Evolutionary conservation across 306 rosid species (phyloP).

Genomic region (Macrotyloma uniflorum): DNA sequence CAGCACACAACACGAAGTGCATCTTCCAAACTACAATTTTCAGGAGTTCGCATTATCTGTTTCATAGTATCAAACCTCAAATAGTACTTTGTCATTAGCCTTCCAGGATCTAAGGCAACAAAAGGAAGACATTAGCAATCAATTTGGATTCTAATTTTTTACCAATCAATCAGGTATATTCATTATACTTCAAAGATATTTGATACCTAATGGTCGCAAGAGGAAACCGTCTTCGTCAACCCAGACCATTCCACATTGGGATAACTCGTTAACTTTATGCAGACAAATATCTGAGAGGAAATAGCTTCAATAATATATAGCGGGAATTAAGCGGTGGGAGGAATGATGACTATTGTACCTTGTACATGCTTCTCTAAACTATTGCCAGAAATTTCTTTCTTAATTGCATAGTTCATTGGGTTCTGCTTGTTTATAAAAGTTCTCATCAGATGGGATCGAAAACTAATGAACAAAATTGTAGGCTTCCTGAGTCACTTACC

Average conservation of each 20-base stretch:
- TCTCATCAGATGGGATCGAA: conserved; percentile 25
- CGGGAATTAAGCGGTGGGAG: not conserved
- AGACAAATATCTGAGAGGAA: conserved; percentile 70
- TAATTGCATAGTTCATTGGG: conserved; percentile 69
- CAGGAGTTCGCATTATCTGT: conserved; percentile 85
- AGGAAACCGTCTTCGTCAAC: conserved; percentile 96
- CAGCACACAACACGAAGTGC: conserved; percentile 79
- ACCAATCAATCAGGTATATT: conserved; percentile 22
- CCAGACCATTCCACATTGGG: conserved; percentile 82
- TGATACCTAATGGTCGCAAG: conserved; percentile 85
- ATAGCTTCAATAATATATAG: conserved; percentile 32
- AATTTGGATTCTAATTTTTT: conserved; percentile 21
- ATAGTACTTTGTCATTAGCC: conserved; percentile 92
- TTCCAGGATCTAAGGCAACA: conserved; percentile 78
- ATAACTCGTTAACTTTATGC: conserved; percentile 81
- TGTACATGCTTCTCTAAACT: conserved; percentile 76
- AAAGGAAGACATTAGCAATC: conserved; percentile 35
- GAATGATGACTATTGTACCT: conserved; percentile 52
- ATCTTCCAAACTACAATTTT: conserved; percentile 72
- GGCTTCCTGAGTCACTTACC: conserved; percentile 51
- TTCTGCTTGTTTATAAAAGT: conserved; percentile 55
- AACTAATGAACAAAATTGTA: conserved; percentile 24
- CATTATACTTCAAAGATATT: conserved; percentile 13
- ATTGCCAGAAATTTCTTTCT: conserved; percentile 60
- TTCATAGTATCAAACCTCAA: conserved; percentile 96